A percentile compares a stretch with the other conserved stretches of the same genome.
phyloP scores from a whole-genome alignment of 495 filamentous ascomycete species.

The Aspergillus asperescens region DNA sequence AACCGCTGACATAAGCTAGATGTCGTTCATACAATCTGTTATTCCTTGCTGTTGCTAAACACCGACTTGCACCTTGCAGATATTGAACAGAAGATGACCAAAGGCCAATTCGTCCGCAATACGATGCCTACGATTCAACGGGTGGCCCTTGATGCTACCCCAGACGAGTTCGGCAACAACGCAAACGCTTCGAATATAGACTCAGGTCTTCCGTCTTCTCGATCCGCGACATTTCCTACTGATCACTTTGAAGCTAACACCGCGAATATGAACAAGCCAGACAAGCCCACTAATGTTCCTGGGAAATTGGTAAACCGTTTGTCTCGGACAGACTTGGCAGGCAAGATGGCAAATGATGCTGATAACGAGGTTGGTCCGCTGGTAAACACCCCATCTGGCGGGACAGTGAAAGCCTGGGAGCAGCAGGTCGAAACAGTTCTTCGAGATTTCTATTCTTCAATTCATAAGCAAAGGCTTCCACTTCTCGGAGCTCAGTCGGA shows the following conservation, averaged over 20 bases:
- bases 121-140: constrained; percentile 85
- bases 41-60: constrained; percentile 90
- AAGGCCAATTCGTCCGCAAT: constrained; percentile 90
- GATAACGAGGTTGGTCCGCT: constrained; percentile 51
- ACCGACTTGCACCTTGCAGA: constrained; percentile 94
- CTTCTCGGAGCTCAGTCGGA: constrained; percentile 61
- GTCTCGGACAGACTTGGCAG: constrained; percentile 24
- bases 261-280: constrained; percentile 22
- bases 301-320: constrained; percentile 26
- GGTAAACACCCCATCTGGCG: constrained; percentile 73
- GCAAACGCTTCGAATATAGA: constrained; percentile 18
- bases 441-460: constrained; percentile 86
- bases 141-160: constrained; percentile 63
- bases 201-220: constrained; percentile 17
- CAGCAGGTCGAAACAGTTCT: constrained; percentile 82
- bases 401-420: constrained; percentile 78
- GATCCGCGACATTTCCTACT: constrained; percentile 23
- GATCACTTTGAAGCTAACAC: constrained; percentile 17
- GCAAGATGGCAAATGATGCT: constrained; percentile 28
- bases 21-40: constrained; percentile 95
- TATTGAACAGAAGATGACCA: constrained; percentile 94
- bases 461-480: constrained; percentile 78
- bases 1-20: constrained; percentile 44
- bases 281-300: constrained; percentile 15
- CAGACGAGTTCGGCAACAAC: constrained; percentile 57